Evolutionary conservation across 2,329 filamentous ascomycete genomes (phyloP), one percentile per base, ranked within the genome.

Genomic region (Fusarium secorum): DNA sequence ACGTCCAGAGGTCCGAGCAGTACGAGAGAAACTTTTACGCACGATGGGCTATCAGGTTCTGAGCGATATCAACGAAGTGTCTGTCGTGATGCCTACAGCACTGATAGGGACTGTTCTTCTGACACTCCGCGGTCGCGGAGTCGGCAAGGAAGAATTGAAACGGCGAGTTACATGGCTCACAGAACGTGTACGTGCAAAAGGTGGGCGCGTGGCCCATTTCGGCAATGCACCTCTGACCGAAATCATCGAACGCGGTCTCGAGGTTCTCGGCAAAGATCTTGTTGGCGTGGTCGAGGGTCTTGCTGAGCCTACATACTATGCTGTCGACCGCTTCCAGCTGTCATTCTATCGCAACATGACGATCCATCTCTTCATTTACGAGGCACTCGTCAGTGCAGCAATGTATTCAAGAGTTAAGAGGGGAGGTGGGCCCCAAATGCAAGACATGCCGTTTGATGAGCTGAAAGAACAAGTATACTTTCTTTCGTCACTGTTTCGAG

Each of bases 301-400:
- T 9, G 92, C 93, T 0, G 96, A 99, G 79, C 93, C 93, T 22
- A 98, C 96, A 0, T 98, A 93, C 81, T 97, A 93, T 76, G 96
- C 96, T 8, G 94, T 98, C 41, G 96, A 99, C 79, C 89, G 94
- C 57, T 99, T 99, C 84, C 96, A 99, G 78, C 87, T 99, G 14
- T 97, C 94, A 0, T 99, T 99, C 81, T 99, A 99, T 82, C 91
- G 96, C 56, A 99, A 99, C 81, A 98, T 98, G 96, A 98, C 95
- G 0, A 99, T 99, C 68, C 96, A 99, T 78, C 87, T 99, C 9
- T 99, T 99, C 80, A 96, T 99, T 62, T 92, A 94, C 4, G 95
- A 98, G 79, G 93, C 95, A 0, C 85, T 99, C 8, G 93, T 98
- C 26, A 96, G 93, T 67, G 93, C 91, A 8, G 93, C 93, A 32